Percentiles rank a stretch among this genome's conserved stretches.
These are phyloP conservation scores for Daedaleopsis sinensis DNA, from an alignment of 768 basidiomycete genomes.

Conservation along the genomic window DNA sequence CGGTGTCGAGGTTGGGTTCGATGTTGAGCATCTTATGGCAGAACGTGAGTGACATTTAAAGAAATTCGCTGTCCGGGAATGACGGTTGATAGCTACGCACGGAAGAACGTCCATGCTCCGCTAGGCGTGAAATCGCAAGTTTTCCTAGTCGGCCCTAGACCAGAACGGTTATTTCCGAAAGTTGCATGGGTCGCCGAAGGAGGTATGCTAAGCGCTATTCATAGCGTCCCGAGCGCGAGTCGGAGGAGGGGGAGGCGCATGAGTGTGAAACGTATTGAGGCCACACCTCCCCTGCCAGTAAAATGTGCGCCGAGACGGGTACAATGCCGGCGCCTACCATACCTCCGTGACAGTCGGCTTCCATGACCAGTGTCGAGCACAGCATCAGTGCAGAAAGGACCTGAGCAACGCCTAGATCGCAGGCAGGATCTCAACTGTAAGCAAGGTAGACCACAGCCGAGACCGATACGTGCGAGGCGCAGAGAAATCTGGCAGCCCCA, in stretches of 20 bases:
- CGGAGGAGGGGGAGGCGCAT: constrained; percentile 9
- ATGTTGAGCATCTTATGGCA: background rate
- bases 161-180: constrained; percentile 2
- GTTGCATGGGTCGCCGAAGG: background rate
- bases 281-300: constrained; percentile 1
- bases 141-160: constrained; percentile 1
- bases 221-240: constrained; percentile 14
- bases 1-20: background rate
- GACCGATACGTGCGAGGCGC: background rate
- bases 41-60: background rate
- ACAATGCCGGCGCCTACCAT: constrained; percentile 5
- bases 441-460: background rate
- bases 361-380: constrained; percentile 8
- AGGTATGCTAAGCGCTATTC: constrained; percentile 6
- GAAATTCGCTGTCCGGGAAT: constrained; percentile 7
- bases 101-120: background rate
- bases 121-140: constrained; percentile 8
- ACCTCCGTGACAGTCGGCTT: constrained; percentile 21
- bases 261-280: constrained; percentile 15
- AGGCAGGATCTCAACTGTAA: constrained; percentile 4
- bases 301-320: constrained; percentile 1
- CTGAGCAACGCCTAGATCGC: constrained; percentile 3
- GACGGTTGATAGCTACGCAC: constrained; percentile 16
- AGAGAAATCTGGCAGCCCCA: background rate
- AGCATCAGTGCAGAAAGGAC: constrained; percentile 10